These are phyloP conservation scores for Flagelloscypha sp. DNA, from an alignment of 768 basidiomycete species.

Conservation along the genomic window DNA sequence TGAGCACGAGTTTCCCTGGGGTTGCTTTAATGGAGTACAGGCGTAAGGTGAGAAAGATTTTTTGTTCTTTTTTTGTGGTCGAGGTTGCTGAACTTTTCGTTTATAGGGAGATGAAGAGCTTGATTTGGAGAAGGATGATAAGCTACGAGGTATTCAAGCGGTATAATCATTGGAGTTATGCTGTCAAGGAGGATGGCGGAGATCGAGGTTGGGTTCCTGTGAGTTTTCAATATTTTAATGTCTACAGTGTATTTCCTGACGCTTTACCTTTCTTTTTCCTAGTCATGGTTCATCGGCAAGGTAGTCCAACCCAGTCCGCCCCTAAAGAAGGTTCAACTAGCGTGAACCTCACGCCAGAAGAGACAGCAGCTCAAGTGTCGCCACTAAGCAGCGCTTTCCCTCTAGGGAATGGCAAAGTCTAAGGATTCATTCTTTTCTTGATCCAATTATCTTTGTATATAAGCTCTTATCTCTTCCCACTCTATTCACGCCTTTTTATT, in stretches of 20 bases:
- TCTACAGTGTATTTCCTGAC: slow-evolving; percentile 6
- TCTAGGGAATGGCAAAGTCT: too few species aligned
- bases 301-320: slow-evolving; percentile 45
- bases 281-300: slow-evolving; percentile 96
- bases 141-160: slow-evolving; percentile 90
- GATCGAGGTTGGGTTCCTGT: slow-evolving; percentile 96
- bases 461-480: too few species aligned
- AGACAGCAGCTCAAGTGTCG: slow-evolving; percentile 36
- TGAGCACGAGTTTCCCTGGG: slow-evolving; percentile 96
- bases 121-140: slow-evolving; percentile 81
- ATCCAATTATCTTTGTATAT: too few species aligned
- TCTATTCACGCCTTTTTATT: too few species aligned
- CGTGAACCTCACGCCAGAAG: slow-evolving; percentile 39
- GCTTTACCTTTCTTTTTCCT: slow-evolving; percentile 8
- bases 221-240: slow-evolving; percentile 20
- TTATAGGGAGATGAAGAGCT: slow-evolving; percentile 91
- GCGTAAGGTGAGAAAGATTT: too few species aligned
- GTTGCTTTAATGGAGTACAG: slow-evolving; percentile 94
- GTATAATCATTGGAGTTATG: slow-evolving; percentile 97
- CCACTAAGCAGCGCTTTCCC: slow-evolving; percentile 18
- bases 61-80: too few species aligned
- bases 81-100: too few species aligned
- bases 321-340: slow-evolving; percentile 29
- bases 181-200: slow-evolving; percentile 88
- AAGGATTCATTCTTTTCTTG: too few species aligned